Conservation (phyloP, 768 basidiomycete genomes). For the Podaxis mareebaensis region DNA sequence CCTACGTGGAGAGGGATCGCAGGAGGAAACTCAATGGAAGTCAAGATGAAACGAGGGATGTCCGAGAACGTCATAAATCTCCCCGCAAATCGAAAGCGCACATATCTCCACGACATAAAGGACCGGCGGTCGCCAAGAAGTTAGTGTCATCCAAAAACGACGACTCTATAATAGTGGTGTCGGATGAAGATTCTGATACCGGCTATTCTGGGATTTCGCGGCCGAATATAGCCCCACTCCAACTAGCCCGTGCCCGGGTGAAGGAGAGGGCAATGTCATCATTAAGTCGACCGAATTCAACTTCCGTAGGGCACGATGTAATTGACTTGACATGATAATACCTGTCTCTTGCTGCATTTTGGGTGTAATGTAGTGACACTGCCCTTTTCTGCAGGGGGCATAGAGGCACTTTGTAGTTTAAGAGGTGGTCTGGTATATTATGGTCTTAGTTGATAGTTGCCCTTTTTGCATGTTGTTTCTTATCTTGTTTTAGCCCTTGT, state of each 20-base stretch:
- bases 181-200: slow-evolving; percentile 5
- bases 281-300: not conserved
- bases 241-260: slow-evolving; percentile 7
- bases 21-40: not conserved
- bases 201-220: slow-evolving; percentile 2
- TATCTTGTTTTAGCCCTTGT: no score
- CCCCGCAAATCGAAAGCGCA: slow-evolving; percentile 18
- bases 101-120: slow-evolving; percentile 10
- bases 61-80: slow-evolving; percentile 12
- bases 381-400: no score
- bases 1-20: not conserved
- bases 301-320: not conserved
- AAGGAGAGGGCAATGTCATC: not conserved
- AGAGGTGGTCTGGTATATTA: no score
- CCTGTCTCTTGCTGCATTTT: not conserved
- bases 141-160: not conserved
- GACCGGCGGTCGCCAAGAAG: not conserved
- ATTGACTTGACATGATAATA: slow-evolving; percentile 15
- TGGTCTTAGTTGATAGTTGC: no score
- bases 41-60: not conserved
- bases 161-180: not conserved
- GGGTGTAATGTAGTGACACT: no score
- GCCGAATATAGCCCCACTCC: slow-evolving; percentile 8
- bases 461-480: no score
- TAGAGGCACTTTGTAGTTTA: no score